These are phyloP conservation scores for Glycyrrhiza uralensis DNA, from an alignment of 306 rosid genomes.

Conservation along the genomic window DNA sequence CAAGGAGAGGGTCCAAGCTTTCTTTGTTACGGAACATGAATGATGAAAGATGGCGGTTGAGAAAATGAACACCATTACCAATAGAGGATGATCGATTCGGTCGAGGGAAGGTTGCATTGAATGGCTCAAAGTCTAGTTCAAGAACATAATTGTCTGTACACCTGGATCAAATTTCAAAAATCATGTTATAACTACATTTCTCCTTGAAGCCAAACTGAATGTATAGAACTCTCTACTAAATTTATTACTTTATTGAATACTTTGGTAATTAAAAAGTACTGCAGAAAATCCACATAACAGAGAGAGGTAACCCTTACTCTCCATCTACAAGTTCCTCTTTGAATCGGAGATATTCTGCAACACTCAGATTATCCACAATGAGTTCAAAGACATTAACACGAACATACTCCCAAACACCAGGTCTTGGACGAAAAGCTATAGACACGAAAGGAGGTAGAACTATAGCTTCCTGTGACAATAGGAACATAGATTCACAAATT, in stretches of 20 bases:
- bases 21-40: constrained; percentile 68
- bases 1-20: constrained; percentile 61
- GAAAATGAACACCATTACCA: constrained; percentile 82
- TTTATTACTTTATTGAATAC: too few species aligned
- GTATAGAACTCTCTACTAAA: background rate
- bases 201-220: background rate
- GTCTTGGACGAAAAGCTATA: constrained; percentile 67
- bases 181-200: background rate
- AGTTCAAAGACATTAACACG: constrained; percentile 65
- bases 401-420: constrained; percentile 76
- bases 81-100: constrained; percentile 66
- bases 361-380: constrained; percentile 55
- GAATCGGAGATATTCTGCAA: constrained; percentile 65
- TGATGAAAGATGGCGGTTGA: constrained; percentile 76
- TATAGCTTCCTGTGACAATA: constrained; percentile 60
- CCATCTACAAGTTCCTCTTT: constrained; percentile 75
- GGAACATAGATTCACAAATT: background rate
- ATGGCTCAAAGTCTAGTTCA: constrained; percentile 79
- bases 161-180: constrained; percentile 31
- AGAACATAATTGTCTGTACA: constrained; percentile 36
- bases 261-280: background rate
- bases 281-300: background rate
- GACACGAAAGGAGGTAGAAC: constrained; percentile 71
- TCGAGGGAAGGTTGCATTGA: constrained; percentile 65
- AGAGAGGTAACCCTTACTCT: constrained; percentile 39